phyloP scores from a whole-genome alignment of 768 basidiomycete genomes.

The Serendipita sp. region DNA sequence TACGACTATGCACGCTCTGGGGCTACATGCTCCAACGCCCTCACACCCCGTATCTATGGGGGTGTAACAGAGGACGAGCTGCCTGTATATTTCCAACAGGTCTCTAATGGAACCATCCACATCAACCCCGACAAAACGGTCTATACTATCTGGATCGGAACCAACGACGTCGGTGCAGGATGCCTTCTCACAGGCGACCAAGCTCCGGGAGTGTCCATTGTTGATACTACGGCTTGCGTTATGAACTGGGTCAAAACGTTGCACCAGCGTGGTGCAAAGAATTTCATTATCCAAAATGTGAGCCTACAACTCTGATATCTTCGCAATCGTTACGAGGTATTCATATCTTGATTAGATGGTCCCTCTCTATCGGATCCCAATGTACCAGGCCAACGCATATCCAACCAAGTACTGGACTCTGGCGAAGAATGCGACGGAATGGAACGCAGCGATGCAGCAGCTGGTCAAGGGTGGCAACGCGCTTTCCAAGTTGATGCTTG shows the following conservation, averaged over 20 bases:
- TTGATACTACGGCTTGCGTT: slow-evolving; percentile 43
- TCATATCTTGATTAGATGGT: slow-evolving; percentile 31
- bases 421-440: slow-evolving; percentile 38
- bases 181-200: slow-evolving; percentile 39
- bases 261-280: slow-evolving; percentile 43
- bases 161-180: slow-evolving; percentile 35
- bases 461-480: slow-evolving; percentile 36
- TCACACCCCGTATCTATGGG: slow-evolving; percentile 26
- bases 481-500: slow-evolving; percentile 35
- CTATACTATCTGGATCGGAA: slow-evolving; percentile 52
- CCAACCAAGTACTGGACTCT: slow-evolving; percentile 35
- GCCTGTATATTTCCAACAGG: slow-evolving; percentile 28
- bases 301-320: neutral
- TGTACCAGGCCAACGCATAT: slow-evolving; percentile 32
- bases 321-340: slow-evolving; percentile 4
- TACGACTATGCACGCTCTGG: slow-evolving; percentile 43
- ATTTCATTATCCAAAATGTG: slow-evolving; percentile 50
- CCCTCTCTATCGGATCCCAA: slow-evolving; percentile 33
- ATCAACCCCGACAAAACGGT: slow-evolving; percentile 34
- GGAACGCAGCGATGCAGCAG: slow-evolving; percentile 41
- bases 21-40: slow-evolving; percentile 44
- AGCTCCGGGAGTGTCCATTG: slow-evolving; percentile 33
- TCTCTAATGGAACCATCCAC: slow-evolving; percentile 14
- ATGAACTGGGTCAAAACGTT: slow-evolving; percentile 43
- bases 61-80: slow-evolving; percentile 43